Evolutionary conservation across 176 grass and related monocot species (phyloP).

Genomic region (Areca catechu): DNA sequence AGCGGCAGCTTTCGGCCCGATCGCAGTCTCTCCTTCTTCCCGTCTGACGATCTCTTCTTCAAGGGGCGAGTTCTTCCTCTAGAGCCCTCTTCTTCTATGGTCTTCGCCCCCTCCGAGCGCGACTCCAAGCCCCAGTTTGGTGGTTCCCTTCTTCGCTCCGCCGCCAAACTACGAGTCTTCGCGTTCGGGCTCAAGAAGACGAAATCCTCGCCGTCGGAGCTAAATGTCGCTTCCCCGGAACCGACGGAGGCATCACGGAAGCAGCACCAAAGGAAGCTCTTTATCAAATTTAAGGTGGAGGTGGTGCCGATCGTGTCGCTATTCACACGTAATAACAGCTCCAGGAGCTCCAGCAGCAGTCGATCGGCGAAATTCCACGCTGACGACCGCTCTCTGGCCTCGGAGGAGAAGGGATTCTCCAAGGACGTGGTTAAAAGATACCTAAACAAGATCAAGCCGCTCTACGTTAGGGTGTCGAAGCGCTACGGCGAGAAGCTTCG

Average conservation of each 20-base stretch:
- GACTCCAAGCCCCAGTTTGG: conserved; percentile 28
- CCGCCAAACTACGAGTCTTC: conserved; percentile 44
- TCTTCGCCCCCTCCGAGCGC: not conserved
- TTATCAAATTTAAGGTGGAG: conserved; percentile 6
- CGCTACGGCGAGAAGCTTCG: conserved; percentile 12
- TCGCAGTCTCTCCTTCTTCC: conserved; percentile 10
- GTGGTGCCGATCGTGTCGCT: conserved; percentile 27
- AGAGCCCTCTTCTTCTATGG: conserved; percentile 7
- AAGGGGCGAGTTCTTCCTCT: conserved; percentile 4
- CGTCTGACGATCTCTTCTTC: conserved; percentile 46
- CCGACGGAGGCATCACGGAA: too few relatives aligned
- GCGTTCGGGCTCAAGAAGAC: conserved; percentile 52
- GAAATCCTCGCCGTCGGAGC: conserved; percentile 6
- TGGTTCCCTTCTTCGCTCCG: conserved; percentile 13
- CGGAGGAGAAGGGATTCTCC: conserved; percentile 2
- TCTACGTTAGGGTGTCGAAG: conserved; percentile 15
- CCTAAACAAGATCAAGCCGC: conserved; percentile 75
- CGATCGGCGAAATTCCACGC: conserved; percentile 28
- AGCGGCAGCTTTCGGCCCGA: not conserved
- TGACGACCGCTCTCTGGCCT: conserved; percentile 23
- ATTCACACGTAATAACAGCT: conserved; percentile 48
- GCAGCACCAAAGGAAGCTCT: not conserved
- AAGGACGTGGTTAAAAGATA: conserved; percentile 49
- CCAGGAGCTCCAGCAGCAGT: conserved; percentile 31
- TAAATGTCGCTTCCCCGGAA: not conserved